Conservation (phyloP, 768 basidiomycete species). For the Leccinum truebloodii region DNA sequence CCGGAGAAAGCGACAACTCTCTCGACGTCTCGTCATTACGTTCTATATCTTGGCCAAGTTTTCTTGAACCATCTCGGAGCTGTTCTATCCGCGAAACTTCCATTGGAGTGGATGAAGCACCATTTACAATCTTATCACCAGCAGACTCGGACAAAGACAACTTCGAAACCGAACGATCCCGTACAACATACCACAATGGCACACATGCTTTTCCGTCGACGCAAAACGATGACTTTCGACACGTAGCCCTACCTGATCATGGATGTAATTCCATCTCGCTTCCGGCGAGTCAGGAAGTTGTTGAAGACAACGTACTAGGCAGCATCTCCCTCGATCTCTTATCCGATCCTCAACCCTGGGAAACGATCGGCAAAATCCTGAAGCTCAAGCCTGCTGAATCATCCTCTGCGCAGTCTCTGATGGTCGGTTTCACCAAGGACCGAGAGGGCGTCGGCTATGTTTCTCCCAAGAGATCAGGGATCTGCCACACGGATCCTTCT, state of each 20-base stretch:
- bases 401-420: background rate
- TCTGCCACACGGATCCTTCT: background rate
- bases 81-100: background rate
- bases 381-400: conserved; percentile 12
- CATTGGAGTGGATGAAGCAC: background rate
- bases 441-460: conserved; percentile 31
- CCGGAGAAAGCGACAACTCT: background rate
- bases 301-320: background rate
- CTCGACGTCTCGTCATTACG: background rate
- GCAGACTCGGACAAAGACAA: background rate
- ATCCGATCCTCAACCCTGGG: conserved; percentile 34
- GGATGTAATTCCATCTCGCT: background rate
- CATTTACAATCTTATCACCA: background rate
- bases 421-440: conserved; percentile 21
- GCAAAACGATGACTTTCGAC: background rate
- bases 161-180: background rate
- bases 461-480: background rate
- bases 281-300: background rate
- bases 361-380: conserved; percentile 31
- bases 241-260: background rate
- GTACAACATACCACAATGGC: background rate
- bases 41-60: background rate
- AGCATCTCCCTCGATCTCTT: conserved; percentile 26
- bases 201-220: background rate
- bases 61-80: background rate